These are phyloP conservation scores for Blastomyces parvus DNA, from an alignment of 2,329 filamentous ascomycete species.

Conservation along the genomic window DNA sequence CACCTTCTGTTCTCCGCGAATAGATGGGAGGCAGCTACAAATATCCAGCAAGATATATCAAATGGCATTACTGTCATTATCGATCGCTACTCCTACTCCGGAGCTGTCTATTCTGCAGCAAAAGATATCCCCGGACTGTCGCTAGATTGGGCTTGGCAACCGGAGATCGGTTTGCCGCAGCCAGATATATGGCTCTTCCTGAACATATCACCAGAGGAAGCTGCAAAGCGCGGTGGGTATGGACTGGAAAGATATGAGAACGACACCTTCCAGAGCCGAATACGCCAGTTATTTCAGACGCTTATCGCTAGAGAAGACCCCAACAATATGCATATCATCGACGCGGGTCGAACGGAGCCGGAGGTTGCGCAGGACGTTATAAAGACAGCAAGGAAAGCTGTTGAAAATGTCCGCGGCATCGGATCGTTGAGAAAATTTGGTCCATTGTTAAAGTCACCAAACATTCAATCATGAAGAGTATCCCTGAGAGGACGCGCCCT, in stretches of 20 bases:
- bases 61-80: constrained; percentile 68
- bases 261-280: constrained; percentile 68
- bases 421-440: constrained; percentile 30
- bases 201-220: constrained; percentile 64
- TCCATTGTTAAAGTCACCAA: constrained; percentile 19
- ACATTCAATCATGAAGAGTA: not conserved
- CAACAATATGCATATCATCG: constrained; percentile 45
- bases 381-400: constrained; percentile 21
- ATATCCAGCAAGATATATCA: constrained; percentile 43
- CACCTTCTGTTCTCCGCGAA: constrained; percentile 88
- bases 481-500: not conserved
- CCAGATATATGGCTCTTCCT: constrained; percentile 85
- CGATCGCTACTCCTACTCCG: constrained; percentile 92
- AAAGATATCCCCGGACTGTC: constrained; percentile 64
- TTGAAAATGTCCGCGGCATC: constrained; percentile 26
- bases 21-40: constrained; percentile 60
- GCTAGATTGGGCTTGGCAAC: constrained; percentile 70
- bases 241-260: constrained; percentile 85
- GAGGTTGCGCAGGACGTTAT: constrained; percentile 41
- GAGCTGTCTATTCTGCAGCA: constrained; percentile 84
- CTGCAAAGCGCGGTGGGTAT: constrained; percentile 70
- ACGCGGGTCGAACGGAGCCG: constrained; percentile 45
- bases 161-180: constrained; percentile 75
- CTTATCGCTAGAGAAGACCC: constrained; percentile 41
- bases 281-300: constrained; percentile 61